Base-by-base conservation (phyloP, 2,329 filamentous ascomycete genomes). In the Zymoseptoria ardabiliae region DNA sequence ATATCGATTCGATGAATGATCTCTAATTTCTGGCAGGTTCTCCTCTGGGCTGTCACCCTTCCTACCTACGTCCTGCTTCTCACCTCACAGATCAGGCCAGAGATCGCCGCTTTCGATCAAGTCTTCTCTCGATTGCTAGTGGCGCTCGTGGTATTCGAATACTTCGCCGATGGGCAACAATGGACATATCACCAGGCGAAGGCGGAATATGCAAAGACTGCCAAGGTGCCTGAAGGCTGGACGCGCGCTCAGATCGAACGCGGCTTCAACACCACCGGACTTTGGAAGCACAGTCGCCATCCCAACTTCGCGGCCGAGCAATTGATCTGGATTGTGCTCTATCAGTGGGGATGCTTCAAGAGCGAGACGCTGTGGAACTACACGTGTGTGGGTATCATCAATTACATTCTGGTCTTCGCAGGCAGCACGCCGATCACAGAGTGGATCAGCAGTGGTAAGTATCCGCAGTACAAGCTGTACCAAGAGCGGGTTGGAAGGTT, bases 281-380 rank as follows among this genome's bases (percentile, higher is more conserved):
- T 99, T 7, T 99, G 90, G 87, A 87, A 86, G 0, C 91, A 87
- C 78, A 93, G 88, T 67, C 84, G 94, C 52, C 95, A 99, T 73
- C 94, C 94, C 53, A 99, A 99, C 74, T 99, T 97, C 71, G 85
- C 89, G 4, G 90, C 90, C 4, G 94, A 99, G 76, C 94, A 97
- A 76, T 80, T 85, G 28, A 85, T 97, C 68, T 99, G 94, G 94
- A 81, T 96, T 57, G 78, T 85, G 8, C 75, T 97, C 56, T 97
- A 97, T 74, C 84, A 90, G 69, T 99, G 93, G 94, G 85, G 83
- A 65, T 93, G 89, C 74, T 88, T 85, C 71, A 82, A 86, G 57
- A 89, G 87, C 30, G 82, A 85, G 58, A 85, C 81, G 1, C 78
- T 87, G 50, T 86, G 87, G 72, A 93, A 88, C 74, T 99, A 92